Percentiles rank a stretch among this genome's conserved stretches.
Evolutionary conservation across 176 grass and related monocot species (phyloP).

Genomic region (Avena atlantica): DNA sequence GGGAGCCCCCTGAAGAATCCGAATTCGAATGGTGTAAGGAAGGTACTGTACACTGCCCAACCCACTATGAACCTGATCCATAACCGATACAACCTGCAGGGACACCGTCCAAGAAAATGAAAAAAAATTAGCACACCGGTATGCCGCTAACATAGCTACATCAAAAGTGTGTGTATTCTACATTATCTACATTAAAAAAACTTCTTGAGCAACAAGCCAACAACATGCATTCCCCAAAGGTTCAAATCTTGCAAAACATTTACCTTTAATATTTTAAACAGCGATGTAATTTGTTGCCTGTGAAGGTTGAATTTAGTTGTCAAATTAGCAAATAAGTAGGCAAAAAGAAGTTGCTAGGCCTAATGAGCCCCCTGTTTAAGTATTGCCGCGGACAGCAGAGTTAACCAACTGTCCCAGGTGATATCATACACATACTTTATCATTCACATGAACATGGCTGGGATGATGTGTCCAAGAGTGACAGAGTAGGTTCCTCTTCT

Average conservation of each 20-base stretch:
- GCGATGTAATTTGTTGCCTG: neutral
- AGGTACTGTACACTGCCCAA: conserved; percentile 85
- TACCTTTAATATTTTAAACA: neutral
- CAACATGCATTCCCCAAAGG: neutral
- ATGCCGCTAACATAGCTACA: neutral
- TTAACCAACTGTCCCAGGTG: conserved; percentile 31
- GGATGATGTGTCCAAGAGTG: conserved; percentile 33
- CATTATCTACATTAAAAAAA: too few species aligned
- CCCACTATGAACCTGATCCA: conserved; percentile 88
- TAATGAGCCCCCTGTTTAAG: conserved; percentile 23
- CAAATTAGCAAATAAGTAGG: conserved; percentile 35
- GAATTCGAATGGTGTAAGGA: conserved; percentile 93
- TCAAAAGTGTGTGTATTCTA: neutral
- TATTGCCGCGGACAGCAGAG: neutral
- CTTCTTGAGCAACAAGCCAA: neutral
- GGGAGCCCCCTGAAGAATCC: conserved; percentile 91
- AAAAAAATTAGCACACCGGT: neutral
- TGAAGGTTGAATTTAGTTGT: neutral
- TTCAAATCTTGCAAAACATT: neutral
- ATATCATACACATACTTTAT: conserved; percentile 38
- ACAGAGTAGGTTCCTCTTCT: conserved; percentile 21
- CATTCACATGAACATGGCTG: conserved; percentile 37
- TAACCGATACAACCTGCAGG: conserved; percentile 68
- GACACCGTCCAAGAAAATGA: neutral
- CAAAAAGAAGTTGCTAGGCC: conserved; percentile 35